Percentiles rank a stretch among this genome's conserved stretches.
Evolutionary conservation across 2,329 filamentous ascomycete species (phyloP).

Genomic region (Fusarium albidum): DNA sequence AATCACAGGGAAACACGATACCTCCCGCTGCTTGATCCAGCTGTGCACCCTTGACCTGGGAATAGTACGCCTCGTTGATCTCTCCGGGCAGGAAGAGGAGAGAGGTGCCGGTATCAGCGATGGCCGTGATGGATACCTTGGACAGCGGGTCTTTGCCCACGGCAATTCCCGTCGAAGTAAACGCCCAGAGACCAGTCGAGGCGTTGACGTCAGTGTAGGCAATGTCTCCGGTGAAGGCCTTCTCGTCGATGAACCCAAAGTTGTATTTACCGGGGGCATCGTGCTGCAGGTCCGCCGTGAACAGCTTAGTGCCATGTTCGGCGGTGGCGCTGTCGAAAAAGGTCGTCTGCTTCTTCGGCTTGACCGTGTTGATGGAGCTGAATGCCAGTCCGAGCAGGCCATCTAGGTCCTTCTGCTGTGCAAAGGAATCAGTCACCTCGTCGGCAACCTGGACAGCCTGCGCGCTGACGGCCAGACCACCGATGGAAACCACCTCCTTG

Average conservation of each 20-base stretch:
- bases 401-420: constrained; percentile 48
- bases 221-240: constrained; percentile 69
- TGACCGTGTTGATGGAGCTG: constrained; percentile 52
- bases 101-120: constrained; percentile 70
- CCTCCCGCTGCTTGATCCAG: constrained; percentile 53
- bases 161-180: constrained; percentile 46
- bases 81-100: constrained; percentile 66
- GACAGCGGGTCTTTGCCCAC: constrained; percentile 36
- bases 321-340: constrained; percentile 49
- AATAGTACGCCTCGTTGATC: constrained; percentile 60
- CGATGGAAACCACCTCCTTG: constrained; percentile 52
- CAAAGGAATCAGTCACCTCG: constrained; percentile 51
- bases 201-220: constrained; percentile 68
- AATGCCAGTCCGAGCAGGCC: constrained; percentile 56
- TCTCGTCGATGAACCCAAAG: constrained; percentile 74
- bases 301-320: constrained; percentile 51
- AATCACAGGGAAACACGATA: constrained; percentile 56
- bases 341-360: constrained; percentile 51
- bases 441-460: constrained; percentile 56
- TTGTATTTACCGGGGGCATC: constrained; percentile 69
- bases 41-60: constrained; percentile 52
- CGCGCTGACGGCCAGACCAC: constrained; percentile 48
- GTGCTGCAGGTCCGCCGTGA: constrained; percentile 74
- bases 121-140: constrained; percentile 47
- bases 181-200: constrained; percentile 71